phyloP scores from a whole-genome alignment of 441 rosid species.

The Daphne laureola region DNA sequence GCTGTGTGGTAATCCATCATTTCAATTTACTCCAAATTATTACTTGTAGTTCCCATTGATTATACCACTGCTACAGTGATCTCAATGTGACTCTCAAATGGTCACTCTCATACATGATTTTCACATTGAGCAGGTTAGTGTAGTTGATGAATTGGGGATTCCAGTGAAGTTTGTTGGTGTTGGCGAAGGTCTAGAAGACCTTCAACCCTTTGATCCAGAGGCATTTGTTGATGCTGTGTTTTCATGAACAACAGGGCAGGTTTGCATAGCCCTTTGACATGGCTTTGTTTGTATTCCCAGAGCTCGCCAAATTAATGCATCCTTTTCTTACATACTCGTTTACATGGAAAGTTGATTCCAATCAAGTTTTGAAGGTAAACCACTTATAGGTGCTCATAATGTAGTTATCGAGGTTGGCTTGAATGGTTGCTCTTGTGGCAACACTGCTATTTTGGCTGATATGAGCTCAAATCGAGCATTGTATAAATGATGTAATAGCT shows the following conservation, averaged over 20 bases:
- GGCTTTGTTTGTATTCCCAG: neutral
- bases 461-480: no score
- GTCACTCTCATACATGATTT: neutral
- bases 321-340: neutral
- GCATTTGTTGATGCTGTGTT: slow-evolving; percentile 83
- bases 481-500: no score
- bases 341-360: neutral
- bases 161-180: slow-evolving; percentile 93
- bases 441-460: no score
- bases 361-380: neutral
- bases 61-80: slow-evolving; percentile 1
- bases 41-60: slow-evolving; percentile 4
- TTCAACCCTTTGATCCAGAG: slow-evolving; percentile 91
- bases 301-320: neutral
- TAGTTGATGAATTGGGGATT: slow-evolving; percentile 91
- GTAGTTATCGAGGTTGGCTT: no score
- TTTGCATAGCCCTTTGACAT: neutral
- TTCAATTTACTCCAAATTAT: neutral
- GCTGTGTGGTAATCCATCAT: slow-evolving; percentile 71
- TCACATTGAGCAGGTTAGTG: slow-evolving; percentile 60
- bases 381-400: neutral
- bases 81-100: neutral
- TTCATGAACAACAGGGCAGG: slow-evolving; percentile 33
- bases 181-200: slow-evolving; percentile 90
- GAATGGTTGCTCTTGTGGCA: no score